Percentiles rank a stretch among this genome's conserved stretches.
These are phyloP conservation scores for Suhomyces panamericanus DNA, from an alignment of 1,139 yeast genomes.

Conservation along the genomic window DNA sequence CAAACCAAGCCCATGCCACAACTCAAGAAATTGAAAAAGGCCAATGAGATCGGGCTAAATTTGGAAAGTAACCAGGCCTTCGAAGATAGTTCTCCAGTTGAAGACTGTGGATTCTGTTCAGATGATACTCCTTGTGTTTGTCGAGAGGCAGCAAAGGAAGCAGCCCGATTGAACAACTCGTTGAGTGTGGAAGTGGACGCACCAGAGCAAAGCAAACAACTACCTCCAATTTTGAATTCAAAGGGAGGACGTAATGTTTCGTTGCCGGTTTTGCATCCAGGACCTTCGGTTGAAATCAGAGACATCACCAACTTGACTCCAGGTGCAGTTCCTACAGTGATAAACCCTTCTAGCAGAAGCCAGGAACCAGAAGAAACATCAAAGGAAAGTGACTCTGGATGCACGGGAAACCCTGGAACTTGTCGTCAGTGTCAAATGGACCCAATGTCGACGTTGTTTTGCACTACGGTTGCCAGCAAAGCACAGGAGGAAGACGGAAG, in stretches of 20 bases:
- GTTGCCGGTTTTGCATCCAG: conserved; percentile 66
- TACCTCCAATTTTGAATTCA: conserved; percentile 37
- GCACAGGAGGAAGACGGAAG: conserved; percentile 26
- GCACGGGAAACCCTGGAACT: conserved; percentile 87
- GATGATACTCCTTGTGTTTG: conserved; percentile 93
- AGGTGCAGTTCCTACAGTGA: conserved; percentile 43
- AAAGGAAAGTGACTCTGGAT: conserved; percentile 37
- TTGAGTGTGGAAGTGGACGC: conserved; percentile 23
- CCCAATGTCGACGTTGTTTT: conserved; percentile 86
- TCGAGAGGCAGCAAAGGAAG: conserved; percentile 74
- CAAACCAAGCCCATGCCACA: conserved; percentile 8
- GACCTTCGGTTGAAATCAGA: conserved; percentile 57
- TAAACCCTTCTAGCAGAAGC: conserved; percentile 24
- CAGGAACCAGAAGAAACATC: conserved; percentile 1
- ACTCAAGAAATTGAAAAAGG: conserved; percentile 9
- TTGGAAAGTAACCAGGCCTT: conserved; percentile 18
- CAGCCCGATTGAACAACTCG: conserved; percentile 37
- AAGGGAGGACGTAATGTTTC: conserved; percentile 30
- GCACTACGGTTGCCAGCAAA: conserved; percentile 76
- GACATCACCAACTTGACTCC: conserved; percentile 47
- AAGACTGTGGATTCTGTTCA: conserved; percentile 89
- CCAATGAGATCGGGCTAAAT: conserved; percentile 5
- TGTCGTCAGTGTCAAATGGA: conserved; percentile 82
- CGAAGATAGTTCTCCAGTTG: conserved; percentile 56
- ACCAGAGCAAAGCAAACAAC: conserved; percentile 21